These are phyloP conservation scores for Epichloe hybrida DNA, from an alignment of 2,329 filamentous ascomycete genomes.

Conservation along the genomic window DNA sequence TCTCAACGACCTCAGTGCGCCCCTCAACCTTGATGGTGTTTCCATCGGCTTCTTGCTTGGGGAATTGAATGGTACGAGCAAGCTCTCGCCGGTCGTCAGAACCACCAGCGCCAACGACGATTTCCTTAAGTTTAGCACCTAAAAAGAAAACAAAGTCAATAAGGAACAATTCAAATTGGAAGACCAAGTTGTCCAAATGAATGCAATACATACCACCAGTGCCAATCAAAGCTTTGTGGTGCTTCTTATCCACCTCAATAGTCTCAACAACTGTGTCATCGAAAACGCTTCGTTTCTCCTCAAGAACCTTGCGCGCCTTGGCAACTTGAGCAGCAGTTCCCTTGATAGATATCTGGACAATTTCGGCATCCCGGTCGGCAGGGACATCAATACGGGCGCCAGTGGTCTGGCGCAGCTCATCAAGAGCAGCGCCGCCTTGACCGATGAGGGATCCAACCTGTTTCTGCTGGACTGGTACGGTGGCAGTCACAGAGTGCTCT, in stretches of 20 bases:
- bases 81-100: conserved; percentile 74
- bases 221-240: conserved; percentile 83
- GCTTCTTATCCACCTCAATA: conserved; percentile 85
- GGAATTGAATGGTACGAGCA: conserved; percentile 87
- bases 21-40: conserved; percentile 83
- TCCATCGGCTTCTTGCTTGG: conserved; percentile 71
- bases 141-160: conserved; percentile 2
- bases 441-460: conserved; percentile 92
- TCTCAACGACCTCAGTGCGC: conserved; percentile 69
- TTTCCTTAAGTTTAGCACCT: conserved; percentile 76
- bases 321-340: conserved; percentile 85
- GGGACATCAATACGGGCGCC: conserved; percentile 89
- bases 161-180: not conserved
- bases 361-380: conserved; percentile 57
- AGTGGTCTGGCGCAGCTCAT: conserved; percentile 71
- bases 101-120: conserved; percentile 78
- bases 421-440: conserved; percentile 78
- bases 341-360: conserved; percentile 81
- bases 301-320: conserved; percentile 78
- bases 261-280: conserved; percentile 79
- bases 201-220: conserved; percentile 55
- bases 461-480: conserved; percentile 75
- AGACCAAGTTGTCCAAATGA: not conserved
- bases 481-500: conserved; percentile 71
- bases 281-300: conserved; percentile 75